Evolutionary conservation across 345 rosid genomes (phyloP).

Genomic region (Salix caprea): DNA sequence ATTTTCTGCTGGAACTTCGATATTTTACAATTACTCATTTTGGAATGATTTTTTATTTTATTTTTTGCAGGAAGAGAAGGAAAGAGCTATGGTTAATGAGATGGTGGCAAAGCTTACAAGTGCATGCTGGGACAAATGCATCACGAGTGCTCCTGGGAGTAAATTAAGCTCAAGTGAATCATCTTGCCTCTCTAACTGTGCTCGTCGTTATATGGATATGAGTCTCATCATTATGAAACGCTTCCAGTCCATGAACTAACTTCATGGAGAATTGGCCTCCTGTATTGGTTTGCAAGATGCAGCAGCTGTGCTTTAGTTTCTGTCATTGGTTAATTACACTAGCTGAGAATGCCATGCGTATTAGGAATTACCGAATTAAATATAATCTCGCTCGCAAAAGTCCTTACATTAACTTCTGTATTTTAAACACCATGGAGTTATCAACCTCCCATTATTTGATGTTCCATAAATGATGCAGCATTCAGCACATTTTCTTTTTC

Average conservation of each 20-base stretch:
- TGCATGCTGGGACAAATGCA: conserved; percentile 95
- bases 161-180: conserved; percentile 90
- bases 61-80: conserved; percentile 70
- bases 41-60: neutral
- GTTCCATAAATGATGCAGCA: conserved; percentile 1
- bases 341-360: neutral
- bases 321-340: neutral
- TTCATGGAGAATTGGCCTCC: neutral
- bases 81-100: conserved; percentile 78
- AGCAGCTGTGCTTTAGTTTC: neutral
- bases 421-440: neutral
- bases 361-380: neutral
- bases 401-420: neutral
- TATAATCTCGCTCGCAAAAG: neutral
- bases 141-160: conserved; percentile 74
- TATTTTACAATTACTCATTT: neutral
- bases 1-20: neutral
- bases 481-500: neutral
- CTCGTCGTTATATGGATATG: conserved; percentile 78
- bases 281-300: conserved; percentile 8
- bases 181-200: conserved; percentile 71
- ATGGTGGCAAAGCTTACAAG: conserved; percentile 74
- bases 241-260: conserved; percentile 60
- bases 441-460: neutral
- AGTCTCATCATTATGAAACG: conserved; percentile 73